Percentiles rank a stretch among this genome's conserved stretches.
Evolutionary conservation across 2,329 filamentous ascomycete species (phyloP).

Genomic region (Lecanicillium sp.): DNA sequence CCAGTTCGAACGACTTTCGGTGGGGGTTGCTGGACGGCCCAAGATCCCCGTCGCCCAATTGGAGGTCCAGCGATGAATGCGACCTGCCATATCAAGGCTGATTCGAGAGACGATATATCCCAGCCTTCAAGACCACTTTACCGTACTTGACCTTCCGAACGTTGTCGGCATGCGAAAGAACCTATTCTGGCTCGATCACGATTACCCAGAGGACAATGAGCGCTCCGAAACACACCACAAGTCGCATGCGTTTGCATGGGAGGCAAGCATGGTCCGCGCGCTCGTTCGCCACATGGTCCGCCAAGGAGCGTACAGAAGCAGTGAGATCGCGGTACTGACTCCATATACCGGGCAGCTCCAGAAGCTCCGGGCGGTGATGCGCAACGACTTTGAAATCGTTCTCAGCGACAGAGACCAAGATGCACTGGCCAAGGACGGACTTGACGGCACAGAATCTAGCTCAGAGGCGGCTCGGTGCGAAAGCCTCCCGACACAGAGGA

Average conservation of each 20-base stretch:
- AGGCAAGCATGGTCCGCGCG: constrained; percentile 55
- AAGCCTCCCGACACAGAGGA: constrained; percentile 3
- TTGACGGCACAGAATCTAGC: constrained; percentile 20
- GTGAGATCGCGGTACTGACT: constrained; percentile 64
- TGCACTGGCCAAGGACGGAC: constrained; percentile 31
- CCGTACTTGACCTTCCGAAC: constrained; percentile 30
- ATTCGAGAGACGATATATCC: constrained; percentile 52
- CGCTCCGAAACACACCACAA: constrained; percentile 26
- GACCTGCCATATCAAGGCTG: constrained; percentile 52
- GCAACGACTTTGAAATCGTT: constrained; percentile 48
- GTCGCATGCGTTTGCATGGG: constrained; percentile 49
- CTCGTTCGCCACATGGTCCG: constrained; percentile 58
- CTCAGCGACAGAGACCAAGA: constrained; percentile 56
- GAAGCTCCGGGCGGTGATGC: constrained; percentile 38
- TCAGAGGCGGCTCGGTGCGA: constrained; percentile 3
- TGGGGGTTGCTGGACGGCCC: constrained; percentile 14
- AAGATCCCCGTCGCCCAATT: constrained; percentile 30
- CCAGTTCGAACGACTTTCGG: constrained; percentile 37
- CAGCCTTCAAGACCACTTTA: constrained; percentile 40
- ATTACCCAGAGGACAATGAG: constrained; percentile 32
- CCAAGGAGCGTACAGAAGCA: constrained; percentile 51
- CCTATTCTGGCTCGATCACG: constrained; percentile 58
- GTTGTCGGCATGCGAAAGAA: constrained; percentile 45
- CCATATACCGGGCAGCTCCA: constrained; percentile 54
- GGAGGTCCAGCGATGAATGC: constrained; percentile 57